phyloP scores from a whole-genome alignment of 2,329 filamentous ascomycete species.

The Fusarium nodosum region DNA sequence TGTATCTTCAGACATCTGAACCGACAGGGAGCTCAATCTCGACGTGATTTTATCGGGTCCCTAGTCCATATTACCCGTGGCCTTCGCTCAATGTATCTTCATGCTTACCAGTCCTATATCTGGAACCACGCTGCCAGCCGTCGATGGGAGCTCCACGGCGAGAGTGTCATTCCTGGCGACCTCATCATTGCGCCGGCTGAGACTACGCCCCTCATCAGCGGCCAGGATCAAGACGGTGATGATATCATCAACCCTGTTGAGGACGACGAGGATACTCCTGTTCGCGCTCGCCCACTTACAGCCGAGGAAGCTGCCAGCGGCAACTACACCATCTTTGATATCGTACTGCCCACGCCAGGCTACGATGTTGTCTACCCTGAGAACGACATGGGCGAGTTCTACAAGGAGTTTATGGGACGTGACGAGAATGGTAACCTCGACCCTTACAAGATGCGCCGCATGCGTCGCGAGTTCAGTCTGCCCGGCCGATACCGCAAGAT shows the following conservation, averaged over 20 bases:
- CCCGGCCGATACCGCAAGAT: constrained; percentile 90
- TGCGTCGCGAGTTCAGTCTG: constrained; percentile 88
- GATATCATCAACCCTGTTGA: constrained; percentile 59
- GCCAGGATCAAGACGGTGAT: constrained; percentile 72
- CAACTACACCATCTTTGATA: constrained; percentile 83
- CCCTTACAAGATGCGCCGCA: constrained; percentile 87
- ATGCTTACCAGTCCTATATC: constrained; percentile 94
- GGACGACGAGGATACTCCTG: constrained; percentile 60
- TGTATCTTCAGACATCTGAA: constrained; percentile 83
- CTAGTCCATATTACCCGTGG: constrained; percentile 84
- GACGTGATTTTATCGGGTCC: constrained; percentile 83
- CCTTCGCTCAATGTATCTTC: constrained; percentile 92
- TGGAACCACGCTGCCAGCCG: constrained; percentile 91
- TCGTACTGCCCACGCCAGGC: constrained; percentile 93
- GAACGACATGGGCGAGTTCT: constrained; percentile 87
- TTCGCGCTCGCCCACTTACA: constrained; percentile 78
- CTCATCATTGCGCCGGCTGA: constrained; percentile 72
- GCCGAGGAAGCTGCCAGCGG: constrained; percentile 83
- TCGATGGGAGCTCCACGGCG: constrained; percentile 82
- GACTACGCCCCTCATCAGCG: constrained; percentile 57
- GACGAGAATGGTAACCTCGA: constrained; percentile 83
- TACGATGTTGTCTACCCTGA: constrained; percentile 89
- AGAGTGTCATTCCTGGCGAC: constrained; percentile 84
- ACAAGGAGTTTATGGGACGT: constrained; percentile 86
- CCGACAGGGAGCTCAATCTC: constrained; percentile 60